Evolutionary conservation across 495 filamentous ascomycete species (phyloP), one percentile per base, ranked within the genome.

Genomic region (Podospora sp.): DNA sequence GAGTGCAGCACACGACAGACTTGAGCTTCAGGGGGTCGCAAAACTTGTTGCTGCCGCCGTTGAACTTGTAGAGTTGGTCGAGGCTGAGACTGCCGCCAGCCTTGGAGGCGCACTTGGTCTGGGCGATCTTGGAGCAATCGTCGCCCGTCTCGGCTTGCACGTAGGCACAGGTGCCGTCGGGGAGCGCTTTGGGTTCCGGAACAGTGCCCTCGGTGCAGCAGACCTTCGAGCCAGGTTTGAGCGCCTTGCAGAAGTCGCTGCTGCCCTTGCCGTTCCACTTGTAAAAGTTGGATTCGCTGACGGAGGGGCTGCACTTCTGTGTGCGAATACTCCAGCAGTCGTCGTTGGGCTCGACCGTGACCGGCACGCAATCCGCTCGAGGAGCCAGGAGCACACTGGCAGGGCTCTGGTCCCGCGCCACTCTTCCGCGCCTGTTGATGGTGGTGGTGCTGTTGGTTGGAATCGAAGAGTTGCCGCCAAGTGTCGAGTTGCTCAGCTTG

Each of bases 1-100:
- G 27, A 0, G 77, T 74, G 65, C 83, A 84, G 73, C 82, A 85
- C 21, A 63, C 18, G 40, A 33, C 60, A 56, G 50, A 21, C 58
- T 52, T 56, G n/a, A 7, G 12, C 22, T 27, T 1, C 6, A 62
- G 60, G 0, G 0, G 12, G n/a, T 16, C 1, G 36, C 60, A 62
- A 22, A 62, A 62, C 33, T 1, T 0, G 6, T 6, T 2, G n/a
- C 57, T 2, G n/a, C 57, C 57, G 2, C 7, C 26, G 57, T 60
- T 60, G 27, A 60, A 60, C 26, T 60, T 60, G 57, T 3, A 20
- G 57, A 60, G 24, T 12, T 26, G 27, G 16, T 12, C 33, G 16
- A 52, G 49, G 49, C 4, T 52, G 49, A 52, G 29, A 8, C 29
- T 33, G 29, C 29, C 29, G 29, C 29, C 29, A 33, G 29, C 21